Percentiles rank a stretch among this genome's conserved stretches.
These are phyloP conservation scores for Fusarium sp. DNA, from an alignment of 2,329 filamentous ascomycete genomes.

Conservation along the genomic window DNA sequence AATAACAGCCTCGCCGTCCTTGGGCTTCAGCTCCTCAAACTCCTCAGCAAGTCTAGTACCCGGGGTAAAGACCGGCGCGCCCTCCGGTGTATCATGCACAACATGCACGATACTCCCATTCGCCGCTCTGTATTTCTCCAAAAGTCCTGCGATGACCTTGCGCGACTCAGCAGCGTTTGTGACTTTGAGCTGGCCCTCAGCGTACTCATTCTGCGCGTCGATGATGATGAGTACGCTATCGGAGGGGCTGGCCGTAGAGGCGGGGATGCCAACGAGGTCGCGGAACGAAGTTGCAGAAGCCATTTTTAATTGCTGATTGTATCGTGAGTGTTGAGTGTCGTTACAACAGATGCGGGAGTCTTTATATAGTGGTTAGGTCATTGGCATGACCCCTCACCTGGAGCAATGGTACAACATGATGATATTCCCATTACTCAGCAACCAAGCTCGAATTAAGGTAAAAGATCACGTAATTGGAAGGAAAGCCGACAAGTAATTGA, in stretches of 20 bases:
- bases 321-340: no score
- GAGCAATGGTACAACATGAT: background rate
- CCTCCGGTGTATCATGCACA: slow-evolving; percentile 65
- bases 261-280: slow-evolving; percentile 57
- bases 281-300: slow-evolving; percentile 13
- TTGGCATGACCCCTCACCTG: background rate
- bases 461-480: background rate
- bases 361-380: background rate
- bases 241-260: slow-evolving; percentile 63
- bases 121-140: slow-evolving; percentile 67
- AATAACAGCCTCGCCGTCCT: slow-evolving; percentile 64
- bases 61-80: slow-evolving; percentile 73
- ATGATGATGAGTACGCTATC: slow-evolving; percentile 74
- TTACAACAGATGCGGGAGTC: no score
- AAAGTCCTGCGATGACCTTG: slow-evolving; percentile 63
- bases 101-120: slow-evolving; percentile 66
- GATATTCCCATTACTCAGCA: slow-evolving; percentile 8
- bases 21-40: slow-evolving; percentile 66
- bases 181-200: slow-evolving; percentile 65
- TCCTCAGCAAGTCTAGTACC: slow-evolving; percentile 67
- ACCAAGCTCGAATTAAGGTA: background rate
- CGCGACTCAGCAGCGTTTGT: slow-evolving; percentile 62
- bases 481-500: fast-evolving
- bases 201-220: slow-evolving; percentile 77
- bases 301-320: background rate